These are phyloP conservation scores for Erucastrum elatum DNA, from an alignment of 345 rosid genomes.

Conservation along the genomic window DNA sequence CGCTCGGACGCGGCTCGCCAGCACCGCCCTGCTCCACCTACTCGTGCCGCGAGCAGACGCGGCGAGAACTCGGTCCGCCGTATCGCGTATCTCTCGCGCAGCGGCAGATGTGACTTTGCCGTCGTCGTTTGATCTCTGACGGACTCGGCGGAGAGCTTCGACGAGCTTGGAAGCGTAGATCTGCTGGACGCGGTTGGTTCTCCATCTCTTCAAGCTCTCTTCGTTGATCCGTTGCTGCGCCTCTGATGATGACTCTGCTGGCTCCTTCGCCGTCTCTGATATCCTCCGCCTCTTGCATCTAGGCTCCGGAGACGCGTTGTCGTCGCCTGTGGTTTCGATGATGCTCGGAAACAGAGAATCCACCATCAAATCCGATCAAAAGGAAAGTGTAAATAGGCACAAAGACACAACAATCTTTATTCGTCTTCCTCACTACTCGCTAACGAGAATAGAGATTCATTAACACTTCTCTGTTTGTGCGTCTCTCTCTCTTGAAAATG, in stretches of 20 bases:
- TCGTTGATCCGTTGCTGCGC: conserved; percentile 31
- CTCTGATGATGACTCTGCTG: not conserved
- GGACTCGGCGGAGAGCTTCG: conserved; percentile 58
- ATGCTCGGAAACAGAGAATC: conserved; percentile 33
- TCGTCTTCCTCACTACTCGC: not conserved
- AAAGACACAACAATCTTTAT: not conserved
- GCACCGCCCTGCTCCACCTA: conserved; percentile 77
- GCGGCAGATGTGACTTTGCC: conserved; percentile 34
- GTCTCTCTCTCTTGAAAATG: not conserved
- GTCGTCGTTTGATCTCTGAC: conserved; percentile 38
- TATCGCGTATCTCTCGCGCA: conserved; percentile 47
- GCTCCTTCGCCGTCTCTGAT: conserved; percentile 25
- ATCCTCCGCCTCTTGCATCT: conserved; percentile 53
- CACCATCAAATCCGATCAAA: conserved; percentile 37
- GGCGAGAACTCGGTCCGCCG: conserved; percentile 67
- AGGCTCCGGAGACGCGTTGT: conserved; percentile 42
- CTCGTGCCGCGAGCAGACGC: conserved; percentile 59
- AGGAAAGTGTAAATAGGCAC: not conserved
- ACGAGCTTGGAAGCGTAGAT: conserved; percentile 68
- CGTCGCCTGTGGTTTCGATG: conserved; percentile 28
- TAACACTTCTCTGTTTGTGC: not conserved
- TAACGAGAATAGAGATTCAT: not conserved
- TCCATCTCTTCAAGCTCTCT: conserved; percentile 53
- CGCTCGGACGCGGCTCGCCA: conserved; percentile 46
- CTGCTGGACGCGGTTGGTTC: conserved; percentile 56